Conservation (phyloP, 2,329 filamentous ascomycete genomes). For the Diplodia mutila region DNA sequence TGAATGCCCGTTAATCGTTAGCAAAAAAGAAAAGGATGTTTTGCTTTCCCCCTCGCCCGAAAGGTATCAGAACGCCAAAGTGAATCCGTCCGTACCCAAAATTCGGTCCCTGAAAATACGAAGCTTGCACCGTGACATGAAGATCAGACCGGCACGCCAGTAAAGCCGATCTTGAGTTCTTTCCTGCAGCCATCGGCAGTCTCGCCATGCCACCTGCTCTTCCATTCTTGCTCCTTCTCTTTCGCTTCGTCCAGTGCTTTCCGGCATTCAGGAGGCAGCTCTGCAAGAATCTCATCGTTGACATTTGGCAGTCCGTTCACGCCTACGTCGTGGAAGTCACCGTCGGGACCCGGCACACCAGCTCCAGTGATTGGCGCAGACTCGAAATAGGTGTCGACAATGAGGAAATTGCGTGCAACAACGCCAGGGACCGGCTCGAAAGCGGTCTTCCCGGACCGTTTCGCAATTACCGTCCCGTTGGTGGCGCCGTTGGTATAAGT, state of each 20-base stretch:
- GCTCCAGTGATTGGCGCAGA: slow-evolving; percentile 62
- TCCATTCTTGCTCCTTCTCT: slow-evolving; percentile 70
- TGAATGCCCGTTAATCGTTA: slow-evolving; percentile 1
- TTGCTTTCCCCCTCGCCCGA: slow-evolving; percentile 3
- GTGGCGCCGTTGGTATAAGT: slow-evolving; percentile 25
- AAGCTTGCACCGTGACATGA: background rate
- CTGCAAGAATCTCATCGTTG: slow-evolving; percentile 65
- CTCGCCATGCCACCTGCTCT: slow-evolving; percentile 74
- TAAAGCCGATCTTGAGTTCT: slow-evolving; percentile 53
- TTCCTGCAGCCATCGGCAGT: slow-evolving; percentile 55
- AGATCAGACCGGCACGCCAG: slow-evolving; percentile 54
- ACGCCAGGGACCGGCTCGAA: slow-evolving; percentile 61
- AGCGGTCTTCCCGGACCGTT: slow-evolving; percentile 38
- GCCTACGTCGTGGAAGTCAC: slow-evolving; percentile 53
- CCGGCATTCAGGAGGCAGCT: slow-evolving; percentile 72
- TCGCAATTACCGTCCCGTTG: slow-evolving; percentile 23
- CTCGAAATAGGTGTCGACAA: slow-evolving; percentile 64
- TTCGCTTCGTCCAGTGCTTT: slow-evolving; percentile 71
- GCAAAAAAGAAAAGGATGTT: background rate
- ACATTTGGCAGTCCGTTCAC: slow-evolving; percentile 65
- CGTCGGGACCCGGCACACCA: slow-evolving; percentile 63
- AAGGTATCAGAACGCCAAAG: background rate
- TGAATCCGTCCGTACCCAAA: background rate
- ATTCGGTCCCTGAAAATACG: background rate
- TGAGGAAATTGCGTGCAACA: slow-evolving; percentile 64